phyloP scores from a whole-genome alignment of 805 yeast species.

The Metschnikowia lachancei region DNA sequence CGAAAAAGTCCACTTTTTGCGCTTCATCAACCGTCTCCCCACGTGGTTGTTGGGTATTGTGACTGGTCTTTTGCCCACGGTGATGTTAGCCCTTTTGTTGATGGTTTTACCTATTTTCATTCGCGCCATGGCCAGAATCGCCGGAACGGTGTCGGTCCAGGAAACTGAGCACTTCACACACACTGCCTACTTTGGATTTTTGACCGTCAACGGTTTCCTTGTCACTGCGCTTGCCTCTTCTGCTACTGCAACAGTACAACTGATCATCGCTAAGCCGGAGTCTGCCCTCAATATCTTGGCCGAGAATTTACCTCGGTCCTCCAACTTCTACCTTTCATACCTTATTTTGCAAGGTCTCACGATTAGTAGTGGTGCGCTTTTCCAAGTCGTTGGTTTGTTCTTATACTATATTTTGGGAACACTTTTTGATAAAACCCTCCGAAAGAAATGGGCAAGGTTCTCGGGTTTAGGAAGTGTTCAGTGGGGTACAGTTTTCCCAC shows the following conservation, averaged over 20 bases:
- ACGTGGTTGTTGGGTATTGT: constrained; percentile 53
- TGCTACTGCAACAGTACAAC: constrained; percentile 64
- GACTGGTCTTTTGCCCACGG: constrained; percentile 68
- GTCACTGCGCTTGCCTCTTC: constrained; percentile 71
- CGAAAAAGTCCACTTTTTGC: constrained; percentile 47
- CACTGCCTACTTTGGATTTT: constrained; percentile 65
- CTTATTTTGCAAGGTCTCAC: constrained; percentile 67
- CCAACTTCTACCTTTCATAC: constrained; percentile 70
- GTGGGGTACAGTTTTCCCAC: constrained; percentile 82
- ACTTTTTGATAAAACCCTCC: constrained; percentile 58
- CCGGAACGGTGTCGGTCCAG: constrained; percentile 59
- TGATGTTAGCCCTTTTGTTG: constrained; percentile 65
- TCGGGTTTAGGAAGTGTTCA: constrained; percentile 47
- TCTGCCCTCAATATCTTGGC: constrained; percentile 59
- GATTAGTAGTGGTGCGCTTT: constrained; percentile 59
- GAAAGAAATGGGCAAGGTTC: constrained; percentile 66
- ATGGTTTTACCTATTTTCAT: constrained; percentile 62
- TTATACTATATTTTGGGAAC: constrained; percentile 57
- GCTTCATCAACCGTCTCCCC: constrained; percentile 58
- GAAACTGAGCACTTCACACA: constrained; percentile 63
- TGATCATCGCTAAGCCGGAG: constrained; percentile 57
- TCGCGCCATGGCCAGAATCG: constrained; percentile 56
- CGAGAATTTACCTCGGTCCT: constrained; percentile 66
- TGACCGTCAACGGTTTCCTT: constrained; percentile 67
- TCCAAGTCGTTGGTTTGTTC: constrained; percentile 59